These are phyloP conservation scores for Byssochlamys sp. DNA, from an alignment of 2,329 filamentous ascomycete species.

Conservation along the genomic window DNA sequence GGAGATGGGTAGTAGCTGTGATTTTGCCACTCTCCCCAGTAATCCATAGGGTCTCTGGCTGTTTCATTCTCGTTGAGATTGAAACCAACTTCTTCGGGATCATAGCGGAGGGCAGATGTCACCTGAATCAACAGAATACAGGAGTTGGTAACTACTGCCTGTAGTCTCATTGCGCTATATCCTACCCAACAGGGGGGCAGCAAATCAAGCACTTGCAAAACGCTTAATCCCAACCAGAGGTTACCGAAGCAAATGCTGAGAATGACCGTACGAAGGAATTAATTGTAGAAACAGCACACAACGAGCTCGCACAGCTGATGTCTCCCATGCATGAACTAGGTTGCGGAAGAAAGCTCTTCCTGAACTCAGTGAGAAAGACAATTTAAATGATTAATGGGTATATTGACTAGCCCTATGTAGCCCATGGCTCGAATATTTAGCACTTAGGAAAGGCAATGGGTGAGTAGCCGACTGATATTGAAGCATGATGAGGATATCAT, in stretches of 20 bases:
- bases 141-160: not conserved
- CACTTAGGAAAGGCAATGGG: not conserved
- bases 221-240: not conserved
- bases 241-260: not conserved
- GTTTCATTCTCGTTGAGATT: constrained; percentile 49
- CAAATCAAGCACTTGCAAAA: not conserved
- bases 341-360: not conserved
- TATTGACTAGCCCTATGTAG: not conserved
- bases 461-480: not conserved
- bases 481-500: not conserved
- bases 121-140: constrained; percentile 1
- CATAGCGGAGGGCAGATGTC: constrained; percentile 23
- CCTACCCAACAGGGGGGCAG: not conserved
- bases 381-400: not conserved
- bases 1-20: constrained; percentile 44
- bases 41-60: constrained; percentile 45
- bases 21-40: constrained; percentile 42
- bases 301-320: not conserved
- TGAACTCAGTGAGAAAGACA: not conserved
- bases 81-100: constrained; percentile 38
- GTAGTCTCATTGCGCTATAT: constrained; percentile 14
- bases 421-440: not conserved
- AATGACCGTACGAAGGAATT: not conserved
- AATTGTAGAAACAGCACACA: not conserved
- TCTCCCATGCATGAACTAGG: not conserved